Evolutionary conservation across 106 monocot genomes (phyloP), one percentile per base, ranked within the genome.

Genomic region (Platanthera guangdongensis): DNA sequence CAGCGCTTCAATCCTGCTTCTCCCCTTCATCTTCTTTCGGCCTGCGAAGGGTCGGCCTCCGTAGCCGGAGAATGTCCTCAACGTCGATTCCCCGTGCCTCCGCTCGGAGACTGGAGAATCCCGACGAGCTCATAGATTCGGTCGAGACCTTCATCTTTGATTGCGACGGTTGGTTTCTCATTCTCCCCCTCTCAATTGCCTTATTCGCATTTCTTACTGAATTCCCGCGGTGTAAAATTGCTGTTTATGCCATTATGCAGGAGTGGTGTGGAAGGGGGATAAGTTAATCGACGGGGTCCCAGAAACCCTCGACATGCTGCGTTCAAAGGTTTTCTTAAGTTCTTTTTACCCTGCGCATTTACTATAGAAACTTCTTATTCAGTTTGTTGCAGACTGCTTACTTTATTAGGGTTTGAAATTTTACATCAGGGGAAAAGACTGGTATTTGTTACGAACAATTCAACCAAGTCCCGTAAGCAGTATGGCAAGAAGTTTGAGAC

Each of bases 191-290:
- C 28, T 16, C n/a, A 16, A 14, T 14, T 5, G 13, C 8, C 16
- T 48, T 46, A 13, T 67, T 67, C 22, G 3, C 1, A 7, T 67
- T 67, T 39, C 32, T 12, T 5, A 13, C 12, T 25, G 71, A 72
- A 32, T 72, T n/a, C 50, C n/a, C 8, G 50, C 10, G 73, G 52
- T 19, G 5, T 22, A 28, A 39, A 28, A 5, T 13, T 6, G 8
- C 21, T 39, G 12, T 67, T 7, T 74, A 9, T 47, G 57, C 47
- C 1, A 12, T 32, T 28, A 57, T 83, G 78, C 81, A 97, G 93
- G 97, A 72, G 97, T 94, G 71, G 91, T 97, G 57, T 97, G 97
- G 97, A 97, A 97, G 78, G 97, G 97, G 7, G 93, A 97, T 72
- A 94, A 84, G 25, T 81, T 94, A 81, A 97, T 97, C 72, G 89